Evolutionary conservation across 768 basidiomycete species (phyloP).

Genomic region (Serendipita sp.): DNA sequence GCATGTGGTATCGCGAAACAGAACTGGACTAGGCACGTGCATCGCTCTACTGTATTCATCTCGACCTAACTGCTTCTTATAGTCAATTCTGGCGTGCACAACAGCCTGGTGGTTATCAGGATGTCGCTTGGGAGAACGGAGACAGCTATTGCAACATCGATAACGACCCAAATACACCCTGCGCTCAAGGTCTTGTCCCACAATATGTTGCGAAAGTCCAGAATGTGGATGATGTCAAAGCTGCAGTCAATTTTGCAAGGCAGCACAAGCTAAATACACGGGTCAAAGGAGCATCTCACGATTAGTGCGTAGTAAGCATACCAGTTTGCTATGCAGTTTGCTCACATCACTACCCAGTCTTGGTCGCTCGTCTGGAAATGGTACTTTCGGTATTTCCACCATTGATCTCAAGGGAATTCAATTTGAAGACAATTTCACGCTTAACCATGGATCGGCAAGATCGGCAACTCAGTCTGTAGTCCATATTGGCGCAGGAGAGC

Average conservation of each 20-base stretch:
- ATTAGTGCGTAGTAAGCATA: constrained; percentile 13
- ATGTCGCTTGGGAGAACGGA: neutral
- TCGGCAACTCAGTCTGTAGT: constrained; percentile 11
- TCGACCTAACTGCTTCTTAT: neutral
- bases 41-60: neutral
- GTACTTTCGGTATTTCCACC: constrained; percentile 26
- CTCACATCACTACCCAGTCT: constrained; percentile 8
- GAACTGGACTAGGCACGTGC: neutral
- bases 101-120: neutral
- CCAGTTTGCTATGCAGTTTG: neutral
- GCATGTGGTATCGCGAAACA: neutral
- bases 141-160: neutral
- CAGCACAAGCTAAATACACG: constrained; percentile 6
- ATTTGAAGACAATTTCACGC: constrained; percentile 19
- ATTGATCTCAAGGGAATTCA: constrained; percentile 26
- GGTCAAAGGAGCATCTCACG: constrained; percentile 16
- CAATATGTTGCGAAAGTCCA: neutral
- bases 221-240: neutral
- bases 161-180: neutral
- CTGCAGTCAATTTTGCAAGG: constrained; percentile 7
- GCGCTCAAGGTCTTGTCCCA: neutral
- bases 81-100: neutral
- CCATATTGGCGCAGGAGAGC: constrained; percentile 11
- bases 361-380: constrained; percentile 24
- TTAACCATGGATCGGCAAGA: constrained; percentile 17